Base-by-base conservation (phyloP, 1,284 basidiomycete species). In the Pterula multifida region DNA sequence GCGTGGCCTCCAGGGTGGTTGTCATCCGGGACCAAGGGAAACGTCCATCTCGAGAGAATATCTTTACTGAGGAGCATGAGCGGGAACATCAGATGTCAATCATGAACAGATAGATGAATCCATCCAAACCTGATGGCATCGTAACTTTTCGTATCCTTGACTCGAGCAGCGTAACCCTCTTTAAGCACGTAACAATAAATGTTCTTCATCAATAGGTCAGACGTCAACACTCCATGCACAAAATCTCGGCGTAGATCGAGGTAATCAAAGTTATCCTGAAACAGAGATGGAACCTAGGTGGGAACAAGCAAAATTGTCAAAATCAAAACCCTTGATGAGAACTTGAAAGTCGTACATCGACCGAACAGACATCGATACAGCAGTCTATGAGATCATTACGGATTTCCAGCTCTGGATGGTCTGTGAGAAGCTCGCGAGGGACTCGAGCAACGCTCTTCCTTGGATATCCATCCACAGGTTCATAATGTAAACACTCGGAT, bases 251-350 rank as follows among this genome's bases (percentile, higher is more conserved):
- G 79, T 54, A 98, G 76, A 64, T 93, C 88, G 46, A 86, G 84
- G 63, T 96, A 98, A 68, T 98, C 96, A 63, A 99, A 99, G 68
- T 98, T 98, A 66, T 98, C 96, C 59, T 96, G 94, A 69, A 98
- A 98, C 3, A 98, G 68, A 0, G 94, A 95, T 0, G 93, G 93
- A 19, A 98, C 86, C 89, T 91, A 58, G n/a, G 49, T 36, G 36
- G 21, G 22, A 32, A 46, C 13, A 32, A 25, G 22, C 24, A 28
- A 35, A 17, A 49, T 26, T 54, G n/a, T n/a, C n/a, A n/a, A n/a
- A n/a, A n/a, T n/a, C n/a, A n/a, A 32, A 48, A 21, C 26, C 23
- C 44, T 21, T 24, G 39, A 49, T 51, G 39, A 46, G 9, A 36
- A 45, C 4, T 17, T 12, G n/a, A 47, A 45, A n/a, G 28, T 28